Base-by-base conservation (phyloP, 345 rosid species). In the Ricinus communis region DNA sequence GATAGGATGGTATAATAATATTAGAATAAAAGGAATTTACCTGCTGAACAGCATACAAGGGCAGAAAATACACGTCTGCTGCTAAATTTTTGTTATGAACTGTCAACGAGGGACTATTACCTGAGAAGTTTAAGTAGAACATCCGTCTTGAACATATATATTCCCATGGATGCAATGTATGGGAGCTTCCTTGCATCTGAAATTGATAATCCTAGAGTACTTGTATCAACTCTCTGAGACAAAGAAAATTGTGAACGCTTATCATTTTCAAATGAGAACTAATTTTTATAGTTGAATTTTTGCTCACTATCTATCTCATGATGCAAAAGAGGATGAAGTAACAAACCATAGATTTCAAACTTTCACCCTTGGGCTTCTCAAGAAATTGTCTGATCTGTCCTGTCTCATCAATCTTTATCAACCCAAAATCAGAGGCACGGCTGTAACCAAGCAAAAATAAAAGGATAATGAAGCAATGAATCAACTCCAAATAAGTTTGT, bases 161-260 rank as follows among this genome's bases (percentile, higher is more conserved):
- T 82, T 68, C 96, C 98, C 97, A 93, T 93, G 50, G 97, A 93
- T 62, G 98, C 97, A 73, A 91, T 86, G 77, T 85, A 89, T 1
- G 91, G 93, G 52, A 73, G 76, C 52, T 79, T 84, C 47, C 6
- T 71, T 52, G 91, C 90, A 58, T 93, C 92, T 66, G 85, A 64
- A 74, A 71, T 74, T 27, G 90, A 78, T 70, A 93, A 78, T 71
- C 97, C 96, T 6, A 83, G 74, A 81, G 78, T 27, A 50, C 84
- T 81, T 25, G 97, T 85, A 66, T 91, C 97, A 2, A 88, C 83
- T 83, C 80, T 80, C 97, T 89, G 90, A 41, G 54, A 51, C 59
- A 76, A 61, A 40, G 43, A 38, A 70, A 24, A 70, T 18, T 47
- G 31, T 57, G 69, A 31, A 24, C 24, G 22, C 16, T 19, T 21